These are phyloP conservation scores for Apostasia shenzhenica DNA, from an alignment of 106 monocot genomes.

Conservation along the genomic window DNA sequence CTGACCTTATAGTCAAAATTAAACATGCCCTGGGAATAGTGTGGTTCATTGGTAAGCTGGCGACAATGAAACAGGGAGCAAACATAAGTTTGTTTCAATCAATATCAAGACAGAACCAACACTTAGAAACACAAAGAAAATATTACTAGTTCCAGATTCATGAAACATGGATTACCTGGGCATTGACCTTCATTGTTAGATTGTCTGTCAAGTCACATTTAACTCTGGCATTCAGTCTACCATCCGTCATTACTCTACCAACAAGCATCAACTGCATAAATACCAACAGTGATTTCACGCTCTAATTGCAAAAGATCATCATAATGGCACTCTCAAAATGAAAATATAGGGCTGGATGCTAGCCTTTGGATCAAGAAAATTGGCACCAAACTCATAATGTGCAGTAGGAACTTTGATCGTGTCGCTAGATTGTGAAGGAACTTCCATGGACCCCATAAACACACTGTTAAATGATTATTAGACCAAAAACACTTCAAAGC, in stretches of 20 bases:
- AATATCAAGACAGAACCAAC: neutral
- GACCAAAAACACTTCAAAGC: neutral
- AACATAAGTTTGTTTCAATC: neutral
- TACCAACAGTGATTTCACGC: neutral
- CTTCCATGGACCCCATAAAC: constrained; percentile 93
- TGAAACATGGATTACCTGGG: constrained; percentile 47
- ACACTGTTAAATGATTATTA: constrained; percentile 38
- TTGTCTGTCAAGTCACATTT: constrained; percentile 96
- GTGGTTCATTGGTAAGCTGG: constrained; percentile 95
- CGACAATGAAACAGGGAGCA: constrained; percentile 3
- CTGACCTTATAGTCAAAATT: constrained; percentile 99
- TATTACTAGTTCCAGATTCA: neutral
- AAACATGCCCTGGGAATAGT: constrained; percentile 99
- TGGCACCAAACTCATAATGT: constrained; percentile 97
- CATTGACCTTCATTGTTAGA: constrained; percentile 86
- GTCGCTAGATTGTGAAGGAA: constrained; percentile 73
- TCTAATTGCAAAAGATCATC: neutral
- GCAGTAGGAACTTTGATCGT: constrained; percentile 81
- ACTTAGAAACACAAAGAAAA: neutral
- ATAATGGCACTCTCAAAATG: neutral
- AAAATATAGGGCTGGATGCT: neutral
- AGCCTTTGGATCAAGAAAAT: constrained; percentile 95
- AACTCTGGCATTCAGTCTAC: constrained; percentile 91
- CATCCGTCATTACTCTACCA: constrained; percentile 91
- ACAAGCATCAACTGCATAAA: constrained; percentile 87